These are phyloP conservation scores for Aspergillus fumigatiaffinis DNA, from an alignment of 2,329 filamentous ascomycete species.

Conservation along the genomic window DNA sequence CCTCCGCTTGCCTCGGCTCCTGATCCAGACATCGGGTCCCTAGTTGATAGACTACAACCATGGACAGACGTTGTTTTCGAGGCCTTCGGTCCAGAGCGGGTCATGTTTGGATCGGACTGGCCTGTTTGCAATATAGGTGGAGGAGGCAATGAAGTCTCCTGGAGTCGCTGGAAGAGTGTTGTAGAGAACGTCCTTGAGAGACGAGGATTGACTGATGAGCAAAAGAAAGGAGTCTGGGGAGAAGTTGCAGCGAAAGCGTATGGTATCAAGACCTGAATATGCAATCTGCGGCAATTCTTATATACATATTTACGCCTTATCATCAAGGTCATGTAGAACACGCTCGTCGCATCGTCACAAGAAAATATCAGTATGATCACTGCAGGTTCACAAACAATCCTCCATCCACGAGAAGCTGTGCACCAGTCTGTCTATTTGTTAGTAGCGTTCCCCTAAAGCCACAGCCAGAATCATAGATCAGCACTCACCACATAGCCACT, in stretches of 20 bases:
- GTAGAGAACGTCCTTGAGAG: conserved; percentile 61
- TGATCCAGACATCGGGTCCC: conserved; percentile 17
- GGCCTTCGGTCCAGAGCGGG: conserved; percentile 64
- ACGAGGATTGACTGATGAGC: conserved; percentile 52
- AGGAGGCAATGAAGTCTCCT: conserved; percentile 56
- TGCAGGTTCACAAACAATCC: conserved; percentile 88
- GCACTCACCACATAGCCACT: conserved; percentile 65
- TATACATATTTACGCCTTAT: background rate
- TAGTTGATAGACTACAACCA: conserved; percentile 59
- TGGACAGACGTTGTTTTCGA: conserved; percentile 71
- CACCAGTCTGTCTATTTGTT: conserved; percentile 54
- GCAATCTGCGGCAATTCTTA: background rate
- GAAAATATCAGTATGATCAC: conserved; percentile 33
- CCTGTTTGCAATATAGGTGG: conserved; percentile 76
- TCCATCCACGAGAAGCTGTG: conserved; percentile 81
- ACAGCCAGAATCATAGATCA: background rate
- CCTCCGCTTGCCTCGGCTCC: conserved; percentile 37
- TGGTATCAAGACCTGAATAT: conserved; percentile 20
- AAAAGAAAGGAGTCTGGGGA: conserved; percentile 66
- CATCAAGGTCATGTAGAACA: background rate
- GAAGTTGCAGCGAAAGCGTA: conserved; percentile 72
- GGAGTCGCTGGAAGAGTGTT: conserved; percentile 70
- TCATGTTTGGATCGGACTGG: conserved; percentile 95
- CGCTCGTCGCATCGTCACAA: background rate
- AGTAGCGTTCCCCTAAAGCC: background rate